phyloP scores from a whole-genome alignment of 768 basidiomycete species.

The Pulveroboletus sp. region DNA sequence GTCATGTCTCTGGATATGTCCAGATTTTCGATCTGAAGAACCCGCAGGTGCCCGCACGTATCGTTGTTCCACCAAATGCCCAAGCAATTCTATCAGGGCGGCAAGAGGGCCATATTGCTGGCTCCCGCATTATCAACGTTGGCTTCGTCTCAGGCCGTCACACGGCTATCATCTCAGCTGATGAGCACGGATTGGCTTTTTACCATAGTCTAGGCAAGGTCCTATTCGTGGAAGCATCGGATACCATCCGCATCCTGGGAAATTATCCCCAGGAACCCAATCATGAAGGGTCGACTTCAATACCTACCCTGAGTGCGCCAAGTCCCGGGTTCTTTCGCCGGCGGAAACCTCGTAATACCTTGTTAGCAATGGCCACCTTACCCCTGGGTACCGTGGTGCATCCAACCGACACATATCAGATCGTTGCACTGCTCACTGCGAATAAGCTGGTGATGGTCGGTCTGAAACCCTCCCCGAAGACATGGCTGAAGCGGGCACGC shows the following conservation, averaged over 20 bases:
- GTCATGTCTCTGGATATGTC: conserved; percentile 80
- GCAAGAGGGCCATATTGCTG: conserved; percentile 80
- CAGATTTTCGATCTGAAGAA: conserved; percentile 79
- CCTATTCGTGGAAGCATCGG: conserved; percentile 90
- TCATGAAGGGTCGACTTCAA: not conserved
- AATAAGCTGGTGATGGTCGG: conserved; percentile 92
- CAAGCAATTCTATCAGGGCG: conserved; percentile 67
- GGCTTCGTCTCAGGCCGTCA: conserved; percentile 89
- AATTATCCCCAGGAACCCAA: conserved; percentile 64
- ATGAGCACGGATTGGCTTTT: conserved; percentile 88
- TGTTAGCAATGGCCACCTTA: conserved; percentile 76
- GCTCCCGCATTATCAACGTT: conserved; percentile 74
- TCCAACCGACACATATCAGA: conserved; percentile 70
- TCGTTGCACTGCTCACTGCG: conserved; percentile 84
- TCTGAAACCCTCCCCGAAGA: conserved; percentile 84
- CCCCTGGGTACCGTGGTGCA: conserved; percentile 74
- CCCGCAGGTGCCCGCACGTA: conserved; percentile 62
- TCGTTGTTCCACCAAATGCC: conserved; percentile 64
- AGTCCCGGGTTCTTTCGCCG: conserved; percentile 35
- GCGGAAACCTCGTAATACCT: conserved; percentile 53
- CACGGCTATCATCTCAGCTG: conserved; percentile 87
- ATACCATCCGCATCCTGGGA: conserved; percentile 89
- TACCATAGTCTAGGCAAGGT: conserved; percentile 94
- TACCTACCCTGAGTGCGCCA: conserved; percentile 17
- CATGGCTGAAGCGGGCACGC: conserved; percentile 79